Base-by-base conservation (phyloP, 108 stramenopile species). In the Aureococcus anophagefferens region DNA sequence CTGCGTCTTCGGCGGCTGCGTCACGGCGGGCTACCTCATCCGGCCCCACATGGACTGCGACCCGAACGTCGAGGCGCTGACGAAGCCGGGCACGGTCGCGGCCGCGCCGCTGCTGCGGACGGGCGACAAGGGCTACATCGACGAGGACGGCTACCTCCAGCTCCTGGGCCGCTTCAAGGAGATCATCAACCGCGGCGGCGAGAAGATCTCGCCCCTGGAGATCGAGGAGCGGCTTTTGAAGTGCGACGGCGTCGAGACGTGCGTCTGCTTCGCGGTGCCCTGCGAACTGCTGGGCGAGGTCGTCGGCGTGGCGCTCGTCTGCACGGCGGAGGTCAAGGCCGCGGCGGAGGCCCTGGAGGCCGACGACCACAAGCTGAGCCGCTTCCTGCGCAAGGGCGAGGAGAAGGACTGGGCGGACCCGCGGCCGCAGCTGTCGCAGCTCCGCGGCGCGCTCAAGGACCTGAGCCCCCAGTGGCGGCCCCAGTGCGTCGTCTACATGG, bases 161-260 rank as follows among this genome's bases (percentile, higher is more conserved):
- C 86, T 92, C 70, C 83, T 86, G 11, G 91, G 88, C 30, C 73
- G 91, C 0, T 85, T 79, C 37, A 92, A 92, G 70, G 91, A 92
- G 72, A 86, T 92, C 30, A 89, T 92, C 74, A 92, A 90, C 63
- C 83, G 91, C 18, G 89, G 91, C 18, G 89, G 89, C 29, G 91
- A 92, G 71, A 87, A 83, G 28, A 86, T 92, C 32, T 77, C 75
- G 30, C 88, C 89, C 11, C 65, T 90, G 59, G 87, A 89, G 72
- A 83, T 92, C 65, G 91, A 92, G 74, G 89, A 92, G 62, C 86
- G 72, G 5, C 70, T 87, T 0, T 44, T 66, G 14, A 21, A 37
- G 5, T 87, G 88, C 71, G 85, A 86, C 0, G 64, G 21, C 29
- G 45, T 81, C 9, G 46, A 75, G 59, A 18, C 0, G 29, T 36